Percentiles rank a stretch among this genome's conserved stretches.
phyloP scores from a whole-genome alignment of 2,329 filamentous ascomycete genomes.

The Fusarium keratoplasticum region DNA sequence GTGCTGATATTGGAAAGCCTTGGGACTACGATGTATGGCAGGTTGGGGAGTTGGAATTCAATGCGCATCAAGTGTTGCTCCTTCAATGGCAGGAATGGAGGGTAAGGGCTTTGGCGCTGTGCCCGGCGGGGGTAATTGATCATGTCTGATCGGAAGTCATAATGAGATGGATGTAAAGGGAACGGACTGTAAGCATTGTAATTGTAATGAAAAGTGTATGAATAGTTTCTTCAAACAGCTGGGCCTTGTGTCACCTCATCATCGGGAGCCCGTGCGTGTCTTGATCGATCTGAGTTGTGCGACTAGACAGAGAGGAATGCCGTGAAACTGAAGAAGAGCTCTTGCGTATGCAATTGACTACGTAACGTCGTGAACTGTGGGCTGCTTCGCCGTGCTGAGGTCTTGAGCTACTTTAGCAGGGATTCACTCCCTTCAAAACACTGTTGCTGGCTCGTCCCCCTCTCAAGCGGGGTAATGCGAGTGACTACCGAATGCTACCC shows the following conservation, averaged over 20 bases:
- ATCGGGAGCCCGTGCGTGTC: neutral
- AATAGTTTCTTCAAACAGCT: neutral
- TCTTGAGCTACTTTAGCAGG: too few species aligned
- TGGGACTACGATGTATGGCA: slow-evolving; percentile 21
- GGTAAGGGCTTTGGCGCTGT: slow-evolving; percentile 10
- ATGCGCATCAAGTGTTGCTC: slow-evolving; percentile 20
- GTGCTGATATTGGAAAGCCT: slow-evolving; percentile 20
- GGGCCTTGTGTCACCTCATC: too few species aligned
- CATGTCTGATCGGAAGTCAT: neutral
- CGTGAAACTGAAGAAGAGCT: neutral
- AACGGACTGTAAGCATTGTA: neutral
- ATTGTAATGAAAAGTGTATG: neutral
- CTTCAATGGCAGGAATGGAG: slow-evolving; percentile 32
- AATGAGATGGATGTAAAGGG: neutral
- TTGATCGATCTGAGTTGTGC: neutral
- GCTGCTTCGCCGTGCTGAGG: too few species aligned
- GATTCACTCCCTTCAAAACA: neutral
- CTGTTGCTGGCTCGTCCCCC: neutral
- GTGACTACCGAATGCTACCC: neutral
- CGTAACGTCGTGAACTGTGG: rapidly evolving
- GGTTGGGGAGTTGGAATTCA: slow-evolving; percentile 4
- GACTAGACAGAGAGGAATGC: neutral
- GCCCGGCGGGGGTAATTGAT: slow-evolving; percentile 19
- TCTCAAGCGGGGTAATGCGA: neutral
- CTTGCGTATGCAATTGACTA: neutral